phyloP scores from a whole-genome alignment of 768 basidiomycete species.

The Russula lepida region DNA sequence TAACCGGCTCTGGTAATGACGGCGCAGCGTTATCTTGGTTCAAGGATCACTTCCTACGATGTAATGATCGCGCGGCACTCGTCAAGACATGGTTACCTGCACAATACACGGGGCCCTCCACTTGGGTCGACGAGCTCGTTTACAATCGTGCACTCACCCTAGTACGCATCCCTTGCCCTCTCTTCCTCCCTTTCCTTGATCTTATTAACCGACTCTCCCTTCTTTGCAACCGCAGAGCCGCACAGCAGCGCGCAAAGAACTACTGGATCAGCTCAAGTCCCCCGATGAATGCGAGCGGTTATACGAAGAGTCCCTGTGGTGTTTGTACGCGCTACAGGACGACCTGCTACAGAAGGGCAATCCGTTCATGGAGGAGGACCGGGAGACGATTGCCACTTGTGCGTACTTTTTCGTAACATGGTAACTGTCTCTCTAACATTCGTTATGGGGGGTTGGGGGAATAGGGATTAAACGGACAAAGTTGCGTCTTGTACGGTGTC shows the following conservation, averaged over 20 bases:
- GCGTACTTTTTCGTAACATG: slow-evolving; percentile 23
- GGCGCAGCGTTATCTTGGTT: slow-evolving; percentile 75
- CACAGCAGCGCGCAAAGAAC: slow-evolving; percentile 84
- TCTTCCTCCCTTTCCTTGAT: neutral
- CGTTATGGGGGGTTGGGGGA: neutral
- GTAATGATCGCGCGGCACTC: slow-evolving; percentile 81
- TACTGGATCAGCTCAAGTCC: slow-evolving; percentile 65
- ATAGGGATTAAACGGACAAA: slow-evolving; percentile 82
- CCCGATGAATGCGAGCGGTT: slow-evolving; percentile 85
- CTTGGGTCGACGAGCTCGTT: slow-evolving; percentile 82
- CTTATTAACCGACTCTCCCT: neutral
- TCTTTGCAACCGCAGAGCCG: slow-evolving; percentile 54
- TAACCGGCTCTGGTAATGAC: slow-evolving; percentile 1
- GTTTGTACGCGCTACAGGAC: slow-evolving; percentile 86
- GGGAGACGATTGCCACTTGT: slow-evolving; percentile 72
- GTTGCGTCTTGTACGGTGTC: slow-evolving; percentile 70
- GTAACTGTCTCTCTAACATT: neutral
- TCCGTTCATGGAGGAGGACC: slow-evolving; percentile 79
- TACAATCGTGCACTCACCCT: slow-evolving; percentile 86
- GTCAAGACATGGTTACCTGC: slow-evolving; percentile 84
- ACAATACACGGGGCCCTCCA: slow-evolving; percentile 73
- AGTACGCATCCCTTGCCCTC: slow-evolving; percentile 44
- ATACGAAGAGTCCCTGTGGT: slow-evolving; percentile 94
- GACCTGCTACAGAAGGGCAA: slow-evolving; percentile 75
- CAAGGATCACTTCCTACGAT: slow-evolving; percentile 88